These are phyloP conservation scores for Cryptococcus wingfieldii DNA, from an alignment of 1,284 basidiomycete genomes.

Conservation along the genomic window DNA sequence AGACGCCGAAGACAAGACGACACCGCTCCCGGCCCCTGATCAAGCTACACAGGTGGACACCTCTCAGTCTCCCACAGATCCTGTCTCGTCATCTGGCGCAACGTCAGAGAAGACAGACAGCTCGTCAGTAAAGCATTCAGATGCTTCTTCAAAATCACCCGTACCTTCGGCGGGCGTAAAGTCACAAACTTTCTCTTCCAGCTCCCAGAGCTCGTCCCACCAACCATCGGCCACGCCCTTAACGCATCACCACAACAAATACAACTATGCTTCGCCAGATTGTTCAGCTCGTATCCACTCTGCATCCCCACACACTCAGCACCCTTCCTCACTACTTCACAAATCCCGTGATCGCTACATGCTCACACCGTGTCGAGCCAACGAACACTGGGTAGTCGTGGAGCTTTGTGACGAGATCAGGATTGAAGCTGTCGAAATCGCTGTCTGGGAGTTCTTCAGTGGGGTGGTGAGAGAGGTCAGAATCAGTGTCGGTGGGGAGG, in stretches of 20 bases:
- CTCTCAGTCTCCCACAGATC: slow-evolving; percentile 22
- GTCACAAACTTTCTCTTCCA: slow-evolving; percentile 1
- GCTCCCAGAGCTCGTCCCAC: slow-evolving; percentile 1
- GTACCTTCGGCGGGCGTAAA: not conserved
- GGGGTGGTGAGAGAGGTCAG: slow-evolving; percentile 90
- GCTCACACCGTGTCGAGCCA: slow-evolving; percentile 81
- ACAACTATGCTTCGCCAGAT: slow-evolving; percentile 91
- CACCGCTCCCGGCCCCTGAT: not conserved
- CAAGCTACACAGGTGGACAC: not conserved
- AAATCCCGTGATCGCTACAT: slow-evolving; percentile 93
- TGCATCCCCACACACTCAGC: slow-evolving; percentile 76
- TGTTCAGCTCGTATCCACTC: slow-evolving; percentile 89
- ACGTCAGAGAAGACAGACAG: slow-evolving; percentile 5
- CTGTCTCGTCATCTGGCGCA: slow-evolving; percentile 8
- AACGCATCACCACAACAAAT: slow-evolving; percentile 53
- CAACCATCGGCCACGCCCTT: slow-evolving; percentile 2
- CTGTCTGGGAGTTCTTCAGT: slow-evolving; percentile 97
- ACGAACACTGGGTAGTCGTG: slow-evolving; percentile 79
- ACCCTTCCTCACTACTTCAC: slow-evolving; percentile 75
- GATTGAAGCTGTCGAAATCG: slow-evolving; percentile 92
- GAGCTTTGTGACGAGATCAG: slow-evolving; percentile 97
- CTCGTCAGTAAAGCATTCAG: not conserved
- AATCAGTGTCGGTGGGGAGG: slow-evolving; percentile 75
- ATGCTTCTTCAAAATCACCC: slow-evolving; percentile 4
- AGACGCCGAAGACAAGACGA: slow-evolving; percentile 14